Percentiles rank a stretch among this genome's conserved stretches.
Conservation (phyloP, 805 yeast genomes). For the Wickerhamomyces chaumierensis region DNA sequence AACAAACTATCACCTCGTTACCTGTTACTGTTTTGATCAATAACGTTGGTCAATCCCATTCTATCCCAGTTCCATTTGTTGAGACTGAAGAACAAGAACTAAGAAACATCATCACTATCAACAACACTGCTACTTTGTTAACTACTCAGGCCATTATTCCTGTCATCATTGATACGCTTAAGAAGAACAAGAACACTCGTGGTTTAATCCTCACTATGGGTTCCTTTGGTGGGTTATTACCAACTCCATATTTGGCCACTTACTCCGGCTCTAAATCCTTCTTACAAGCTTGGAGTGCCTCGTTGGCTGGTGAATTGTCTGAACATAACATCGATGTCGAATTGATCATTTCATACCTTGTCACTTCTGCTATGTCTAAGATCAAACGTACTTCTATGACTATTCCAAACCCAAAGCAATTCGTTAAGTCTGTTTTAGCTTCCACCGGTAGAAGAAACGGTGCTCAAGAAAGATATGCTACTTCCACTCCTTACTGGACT, state of each 20-base stretch:
- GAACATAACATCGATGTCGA: slow-evolving; percentile 72
- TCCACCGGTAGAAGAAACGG: slow-evolving; percentile 80
- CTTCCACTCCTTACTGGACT: slow-evolving; percentile 85
- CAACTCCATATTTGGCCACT: slow-evolving; percentile 85
- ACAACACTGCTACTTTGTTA: slow-evolving; percentile 73
- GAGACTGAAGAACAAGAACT: slow-evolving; percentile 72
- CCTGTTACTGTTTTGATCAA: slow-evolving; percentile 72
- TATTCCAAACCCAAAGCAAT: slow-evolving; percentile 74
- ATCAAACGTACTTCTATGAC: slow-evolving; percentile 61
- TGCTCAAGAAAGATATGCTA: slow-evolving; percentile 82
- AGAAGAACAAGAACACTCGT: slow-evolving; percentile 27
- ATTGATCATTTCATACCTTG: slow-evolving; percentile 75
- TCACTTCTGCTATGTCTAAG: slow-evolving; percentile 93
- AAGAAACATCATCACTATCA: slow-evolving; percentile 71
- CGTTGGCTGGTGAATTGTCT: slow-evolving; percentile 77
- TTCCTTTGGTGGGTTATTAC: slow-evolving; percentile 89
- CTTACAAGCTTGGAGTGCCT: slow-evolving; percentile 84
- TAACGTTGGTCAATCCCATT: slow-evolving; percentile 92
- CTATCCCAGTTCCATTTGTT: slow-evolving; percentile 86
- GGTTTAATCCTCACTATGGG: slow-evolving; percentile 92
- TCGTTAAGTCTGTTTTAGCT: slow-evolving; percentile 63
- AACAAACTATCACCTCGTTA: slow-evolving; percentile 32
- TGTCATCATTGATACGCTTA: slow-evolving; percentile 43
- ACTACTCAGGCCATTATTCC: slow-evolving; percentile 78
- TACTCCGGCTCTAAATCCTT: slow-evolving; percentile 96